A percentile compares a stretch with the other conserved stretches of the same genome.
These are phyloP conservation scores for Eragrostis curvula DNA, from an alignment of 176 grass and related monocot species.

Conservation along the genomic window DNA sequence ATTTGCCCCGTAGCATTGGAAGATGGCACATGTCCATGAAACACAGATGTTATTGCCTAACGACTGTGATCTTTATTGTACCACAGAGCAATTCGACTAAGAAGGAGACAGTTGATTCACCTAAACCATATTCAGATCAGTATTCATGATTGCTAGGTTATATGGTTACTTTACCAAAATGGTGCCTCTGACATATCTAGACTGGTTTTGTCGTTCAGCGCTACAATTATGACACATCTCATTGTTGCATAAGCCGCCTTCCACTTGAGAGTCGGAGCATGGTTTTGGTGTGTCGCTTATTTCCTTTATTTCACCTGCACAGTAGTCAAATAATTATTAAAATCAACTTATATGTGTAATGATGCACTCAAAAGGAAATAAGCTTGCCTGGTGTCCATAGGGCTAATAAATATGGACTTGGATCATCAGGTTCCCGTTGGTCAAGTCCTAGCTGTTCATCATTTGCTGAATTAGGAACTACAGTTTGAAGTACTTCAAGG, in stretches of 20 bases:
- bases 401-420: slow-evolving; percentile 81
- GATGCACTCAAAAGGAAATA: slow-evolving; percentile 28
- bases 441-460: slow-evolving; percentile 76
- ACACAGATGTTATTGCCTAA: neutral
- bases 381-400: slow-evolving; percentile 76
- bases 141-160: slow-evolving; percentile 41
- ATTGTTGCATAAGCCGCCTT: slow-evolving; percentile 57
- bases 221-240: slow-evolving; percentile 54
- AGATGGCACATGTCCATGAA: neutral
- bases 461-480: slow-evolving; percentile 45
- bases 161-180: slow-evolving; percentile 70
- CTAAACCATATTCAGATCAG: slow-evolving; percentile 27
- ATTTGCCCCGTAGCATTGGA: neutral
- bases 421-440: slow-evolving; percentile 77
- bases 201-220: slow-evolving; percentile 56
- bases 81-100: neutral
- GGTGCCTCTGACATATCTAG: slow-evolving; percentile 76
- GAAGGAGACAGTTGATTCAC: slow-evolving; percentile 8
- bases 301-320: slow-evolving; percentile 65
- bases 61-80: neutral
- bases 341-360: slow-evolving; percentile 4
- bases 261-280: slow-evolving; percentile 46
- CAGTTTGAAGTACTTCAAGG: slow-evolving; percentile 31
- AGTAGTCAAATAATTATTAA: slow-evolving; percentile 30
- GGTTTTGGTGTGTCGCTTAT: slow-evolving; percentile 48